Conservation (phyloP, 495 filamentous ascomycete species). For the Xylaria castorea region DNA sequence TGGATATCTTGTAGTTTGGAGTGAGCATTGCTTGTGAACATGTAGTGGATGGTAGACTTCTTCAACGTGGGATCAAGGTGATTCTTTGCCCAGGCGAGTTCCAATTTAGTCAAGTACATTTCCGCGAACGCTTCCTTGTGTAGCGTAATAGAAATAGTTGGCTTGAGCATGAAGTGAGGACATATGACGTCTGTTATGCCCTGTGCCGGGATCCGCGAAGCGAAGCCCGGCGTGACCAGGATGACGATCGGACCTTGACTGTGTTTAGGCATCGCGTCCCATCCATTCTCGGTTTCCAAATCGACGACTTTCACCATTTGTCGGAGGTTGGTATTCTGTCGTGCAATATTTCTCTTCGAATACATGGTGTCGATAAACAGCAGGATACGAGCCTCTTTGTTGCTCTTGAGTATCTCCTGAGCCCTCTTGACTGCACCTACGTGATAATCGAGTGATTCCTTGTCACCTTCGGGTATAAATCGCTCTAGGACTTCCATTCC, state of each 20-base stretch:
- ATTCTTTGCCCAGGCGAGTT: background rate
- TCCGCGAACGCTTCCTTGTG: background rate
- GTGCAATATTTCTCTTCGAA: background rate
- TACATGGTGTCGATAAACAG: background rate
- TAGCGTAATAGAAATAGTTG: background rate
- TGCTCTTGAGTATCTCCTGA: background rate
- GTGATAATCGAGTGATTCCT: background rate
- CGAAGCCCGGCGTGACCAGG: background rate
- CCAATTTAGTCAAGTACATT: background rate
- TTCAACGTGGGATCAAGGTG: background rate
- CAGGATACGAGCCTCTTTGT: background rate
- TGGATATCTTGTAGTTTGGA: background rate
- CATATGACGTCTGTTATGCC: background rate
- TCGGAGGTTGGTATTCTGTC: background rate
- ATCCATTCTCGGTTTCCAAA: background rate
- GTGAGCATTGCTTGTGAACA: background rate
- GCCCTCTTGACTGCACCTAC: background rate
- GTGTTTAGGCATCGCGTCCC: background rate
- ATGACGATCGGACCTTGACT: background rate
- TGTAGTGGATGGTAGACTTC: background rate
- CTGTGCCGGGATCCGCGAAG: background rate
- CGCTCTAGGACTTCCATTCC: background rate
- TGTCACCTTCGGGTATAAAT: background rate
- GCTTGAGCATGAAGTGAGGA: background rate
- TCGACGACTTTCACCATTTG: background rate